Conservation (phyloP, 495 filamentous ascomycete genomes). For the Trypethelium eluteriae region DNA sequence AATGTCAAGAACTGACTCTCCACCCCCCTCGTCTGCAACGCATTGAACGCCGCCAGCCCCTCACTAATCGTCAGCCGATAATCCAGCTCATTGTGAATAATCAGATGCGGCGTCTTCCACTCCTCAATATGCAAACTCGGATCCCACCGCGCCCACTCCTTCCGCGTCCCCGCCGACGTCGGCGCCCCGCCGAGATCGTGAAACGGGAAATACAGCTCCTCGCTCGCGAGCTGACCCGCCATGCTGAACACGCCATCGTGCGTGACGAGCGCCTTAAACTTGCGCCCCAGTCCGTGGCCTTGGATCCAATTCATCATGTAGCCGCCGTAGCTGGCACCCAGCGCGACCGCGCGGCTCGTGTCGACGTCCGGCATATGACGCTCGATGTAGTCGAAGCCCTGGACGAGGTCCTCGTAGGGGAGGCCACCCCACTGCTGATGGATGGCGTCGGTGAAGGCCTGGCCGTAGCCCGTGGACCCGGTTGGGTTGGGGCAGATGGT, state of each 20-base stretch:
- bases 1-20: constrained; percentile 73
- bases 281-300: constrained; percentile 44
- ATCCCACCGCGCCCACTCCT: constrained; percentile 76
- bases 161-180: constrained; percentile 19
- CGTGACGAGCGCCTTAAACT: constrained; percentile 53
- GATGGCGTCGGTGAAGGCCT: constrained; percentile 43
- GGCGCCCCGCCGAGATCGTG: constrained; percentile 42
- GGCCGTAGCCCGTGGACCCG: constrained; percentile 46
- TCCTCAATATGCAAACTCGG: constrained; percentile 58
- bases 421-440: constrained; percentile 46
- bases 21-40: constrained; percentile 65
- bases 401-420: constrained; percentile 50
- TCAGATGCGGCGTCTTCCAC: constrained; percentile 80
- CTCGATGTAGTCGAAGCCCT: constrained; percentile 44
- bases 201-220: constrained; percentile 42
- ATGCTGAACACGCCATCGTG: constrained; percentile 56
- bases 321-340: constrained; percentile 46
- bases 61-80: constrained; percentile 79
- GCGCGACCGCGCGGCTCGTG: constrained; percentile 43
- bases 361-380: constrained; percentile 45
- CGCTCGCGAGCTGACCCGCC: constrained; percentile 46
- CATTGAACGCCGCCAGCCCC: constrained; percentile 80
- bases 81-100: constrained; percentile 89
- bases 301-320: constrained; percentile 56
- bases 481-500: constrained; percentile 50